Evolutionary conservation across 2,329 filamentous ascomycete species (phyloP), one percentile per base, ranked within the genome.

Genomic region (Aspergillus sergii): DNA sequence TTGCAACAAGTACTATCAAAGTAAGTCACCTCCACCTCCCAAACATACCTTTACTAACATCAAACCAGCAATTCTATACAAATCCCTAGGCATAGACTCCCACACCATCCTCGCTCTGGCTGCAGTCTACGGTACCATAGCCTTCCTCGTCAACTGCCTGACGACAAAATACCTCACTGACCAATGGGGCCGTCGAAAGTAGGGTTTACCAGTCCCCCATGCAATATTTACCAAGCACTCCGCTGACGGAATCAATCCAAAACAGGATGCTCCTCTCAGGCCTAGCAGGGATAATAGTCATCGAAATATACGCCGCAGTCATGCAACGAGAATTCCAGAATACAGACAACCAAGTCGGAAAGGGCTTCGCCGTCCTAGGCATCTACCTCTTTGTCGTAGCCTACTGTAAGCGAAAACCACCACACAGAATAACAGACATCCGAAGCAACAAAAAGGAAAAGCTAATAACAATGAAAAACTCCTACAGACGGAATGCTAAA

Each of bases 111-210:
- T 87, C 14, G 83, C 83, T 43, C 72, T 87, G 3, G 83, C 85
- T 6, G 84, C 79, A 3, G 82, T 86, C 1, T 87, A 85, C 64
- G 85, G 85, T 30, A 86, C 84, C 0, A 65, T 82, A 4, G 83
- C 83, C 0, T 86, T 87, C 66, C 8, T 82, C 0, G 79, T 79
- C 6, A 88, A 87, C 62, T 71, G 72, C 28, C 69, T 87, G 34
- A 85, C 85, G 0, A 86, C 84, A 0, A 77, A 78, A 48, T 86
- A 77, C 64, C 73, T 88, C 12, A 82, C 82, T 1, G 85, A 87
- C 69, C 84, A 84, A 71, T 88, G 85, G 85, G 85, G 85, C 50
- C 83, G 85, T 41, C 80, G 85, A 62, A 86, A 85, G 79, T 82
- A 69, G 51, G 72, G 67, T 10, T 23, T 46, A 21, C 11, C 12